Evolutionary conservation across 1,284 basidiomycete genomes (phyloP), one percentile per base, ranked within the genome.

Genomic region (Abortiporus biennis): DNA sequence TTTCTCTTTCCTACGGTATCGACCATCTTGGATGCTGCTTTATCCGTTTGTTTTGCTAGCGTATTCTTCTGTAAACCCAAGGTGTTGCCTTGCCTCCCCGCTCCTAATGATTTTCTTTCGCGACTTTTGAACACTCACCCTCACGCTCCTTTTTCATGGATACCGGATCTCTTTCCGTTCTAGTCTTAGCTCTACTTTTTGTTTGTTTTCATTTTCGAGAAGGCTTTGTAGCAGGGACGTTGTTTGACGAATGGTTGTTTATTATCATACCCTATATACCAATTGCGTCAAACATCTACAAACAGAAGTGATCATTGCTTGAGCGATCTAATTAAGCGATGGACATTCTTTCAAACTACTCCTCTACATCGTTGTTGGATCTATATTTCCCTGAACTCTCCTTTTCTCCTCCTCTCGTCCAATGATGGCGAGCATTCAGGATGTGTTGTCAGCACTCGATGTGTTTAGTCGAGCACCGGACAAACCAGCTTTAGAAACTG

Each of bases 381-480:
- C 40, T 40, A 17, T 15, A 32, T 20, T 9, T 13, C 30, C 6
- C 17, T 17, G 9, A 19, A 34, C 40, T 13, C 12, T 40, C 19
- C 40, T 44, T 46, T 44, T 16, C 22, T 42, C 16, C 27, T 24
- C 15, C 19, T 17, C 33, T n/a, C n/a, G n/a, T 23, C 29, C 13
- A n/a, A 47, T 44, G 51, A 86, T 85, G 81, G 67, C 78, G 49
- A 76, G 78, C 56, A 71, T 88, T 33, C 80, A 83, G 61, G 74
- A 75, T 46, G 66, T 90, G 6, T 64, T 88, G 51, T 76, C 82
- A 50, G 87, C 82, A 19, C 70, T 90, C 50, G 78, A 80, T 40
- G 82, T 90, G 38, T 88, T 90, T 61, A 70, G 71, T 52, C 74
- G 78, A 46, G 80, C 83, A 32, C 89, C 94, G 22, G 88, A 96